Conservation (phyloP, 106 monocot genomes). For the Narthecium ossifragum region DNA sequence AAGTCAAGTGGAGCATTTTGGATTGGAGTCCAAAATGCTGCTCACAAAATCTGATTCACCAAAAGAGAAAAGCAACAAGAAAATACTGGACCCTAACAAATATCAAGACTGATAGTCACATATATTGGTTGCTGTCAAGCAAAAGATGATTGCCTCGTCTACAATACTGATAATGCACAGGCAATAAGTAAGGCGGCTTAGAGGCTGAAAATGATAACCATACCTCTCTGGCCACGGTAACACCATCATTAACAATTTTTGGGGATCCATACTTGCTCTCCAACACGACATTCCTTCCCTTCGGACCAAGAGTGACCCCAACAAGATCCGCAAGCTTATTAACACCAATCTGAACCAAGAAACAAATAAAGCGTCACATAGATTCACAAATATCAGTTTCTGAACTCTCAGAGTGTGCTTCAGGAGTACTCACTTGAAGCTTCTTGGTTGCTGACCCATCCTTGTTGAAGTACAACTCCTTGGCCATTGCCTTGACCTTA, state of each 20-base stretch:
- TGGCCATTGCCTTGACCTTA: conserved; percentile 69
- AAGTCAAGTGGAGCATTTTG: no score
- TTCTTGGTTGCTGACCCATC: conserved; percentile 93
- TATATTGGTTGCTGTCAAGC: no score
- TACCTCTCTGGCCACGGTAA: conserved; percentile 95
- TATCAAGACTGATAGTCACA: neutral
- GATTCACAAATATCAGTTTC: no score
- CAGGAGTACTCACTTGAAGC: conserved; percentile 49
- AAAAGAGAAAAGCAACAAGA: neutral
- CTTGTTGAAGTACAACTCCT: conserved; percentile 92
- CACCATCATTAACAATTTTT: conserved; percentile 95
- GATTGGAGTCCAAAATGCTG: no score
- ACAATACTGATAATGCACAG: no score
- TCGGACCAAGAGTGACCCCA: conserved; percentile 95
- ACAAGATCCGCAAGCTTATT: conserved; percentile 98
- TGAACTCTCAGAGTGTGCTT: no score
- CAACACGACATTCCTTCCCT: conserved; percentile 92
- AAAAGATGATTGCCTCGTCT: no score
- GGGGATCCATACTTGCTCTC: conserved; percentile 99
- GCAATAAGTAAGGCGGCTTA: no score
- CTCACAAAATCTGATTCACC: neutral
- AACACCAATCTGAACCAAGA: conserved; percentile 64
- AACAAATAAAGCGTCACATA: no score
- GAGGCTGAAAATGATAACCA: no score
- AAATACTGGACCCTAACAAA: neutral